Conservation (phyloP, 495 filamentous ascomycete genomes). For the Penicillium canariense region DNA sequence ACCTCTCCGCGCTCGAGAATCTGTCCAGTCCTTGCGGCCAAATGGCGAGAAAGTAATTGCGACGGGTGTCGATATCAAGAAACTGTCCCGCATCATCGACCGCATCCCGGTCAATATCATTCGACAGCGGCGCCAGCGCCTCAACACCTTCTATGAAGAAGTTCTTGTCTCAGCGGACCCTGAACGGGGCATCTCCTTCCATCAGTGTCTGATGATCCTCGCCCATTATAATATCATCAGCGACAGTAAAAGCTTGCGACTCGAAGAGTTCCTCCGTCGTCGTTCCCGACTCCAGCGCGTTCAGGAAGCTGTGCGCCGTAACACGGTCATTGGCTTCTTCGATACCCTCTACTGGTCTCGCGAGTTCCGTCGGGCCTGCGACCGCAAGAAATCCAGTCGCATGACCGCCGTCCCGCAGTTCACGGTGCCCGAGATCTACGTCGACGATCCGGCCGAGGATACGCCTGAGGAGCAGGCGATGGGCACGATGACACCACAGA, state of each 20-base stretch:
- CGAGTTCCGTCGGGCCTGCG: conserved; percentile 69
- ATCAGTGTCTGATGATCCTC: conserved; percentile 90
- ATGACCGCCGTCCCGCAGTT: conserved; percentile 78
- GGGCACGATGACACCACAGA: conserved; percentile 23
- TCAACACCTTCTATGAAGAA: conserved; percentile 95
- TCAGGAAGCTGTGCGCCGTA: conserved; percentile 89
- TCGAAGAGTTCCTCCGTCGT: conserved; percentile 93
- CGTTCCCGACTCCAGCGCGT: conserved; percentile 88
- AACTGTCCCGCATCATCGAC: conserved; percentile 70
- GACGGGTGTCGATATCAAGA: conserved; percentile 73
- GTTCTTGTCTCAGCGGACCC: conserved; percentile 90
- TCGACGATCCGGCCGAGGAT: conserved; percentile 61
- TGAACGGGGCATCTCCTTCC: conserved; percentile 86
- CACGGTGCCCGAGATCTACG: conserved; percentile 84
- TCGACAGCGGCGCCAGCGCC: conserved; percentile 65
- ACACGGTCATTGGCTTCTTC: conserved; percentile 91
- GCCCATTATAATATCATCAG: conserved; percentile 99
- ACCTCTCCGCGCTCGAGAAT: conserved; percentile 23
- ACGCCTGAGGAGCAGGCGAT: conserved; percentile 26
- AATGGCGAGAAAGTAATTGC: conserved; percentile 46
- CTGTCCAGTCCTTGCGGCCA: conserved; percentile 14
- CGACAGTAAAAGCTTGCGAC: conserved; percentile 88
- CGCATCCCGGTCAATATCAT: conserved; percentile 74
- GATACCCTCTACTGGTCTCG: conserved; percentile 90
- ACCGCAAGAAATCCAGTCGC: conserved; percentile 64